phyloP scores from a whole-genome alignment of 192 early-diverging fungal species.

The Entomortierella beljakovae region DNA sequence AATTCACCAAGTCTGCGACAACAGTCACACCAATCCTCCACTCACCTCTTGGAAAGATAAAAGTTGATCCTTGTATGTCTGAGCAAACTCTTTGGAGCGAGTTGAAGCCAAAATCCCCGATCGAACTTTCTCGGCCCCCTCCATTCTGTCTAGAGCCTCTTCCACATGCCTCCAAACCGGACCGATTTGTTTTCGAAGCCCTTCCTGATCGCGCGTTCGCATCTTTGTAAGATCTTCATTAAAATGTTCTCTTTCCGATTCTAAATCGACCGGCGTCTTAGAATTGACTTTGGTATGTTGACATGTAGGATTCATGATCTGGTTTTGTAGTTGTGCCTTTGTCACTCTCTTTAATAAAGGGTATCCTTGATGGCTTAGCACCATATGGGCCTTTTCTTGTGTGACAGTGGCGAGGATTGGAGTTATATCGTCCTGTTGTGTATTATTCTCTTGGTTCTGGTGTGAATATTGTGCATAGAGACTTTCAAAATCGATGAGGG shows the following conservation, averaged over 20 bases:
- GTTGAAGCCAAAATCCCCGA: conserved; percentile 39
- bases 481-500: conserved; percentile 61
- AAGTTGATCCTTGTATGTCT: conserved; percentile 42
- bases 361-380: conserved; percentile 71
- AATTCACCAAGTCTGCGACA: neutral
- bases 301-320: conserved; percentile 75
- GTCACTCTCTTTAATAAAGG: conserved; percentile 77
- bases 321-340: conserved; percentile 72
- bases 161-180: conserved; percentile 73
- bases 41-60: conserved; percentile 51
- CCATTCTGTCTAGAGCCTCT: conserved; percentile 46
- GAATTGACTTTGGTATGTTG: conserved; percentile 74
- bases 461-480: conserved; percentile 49
- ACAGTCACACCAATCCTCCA: neutral
- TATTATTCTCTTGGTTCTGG: conserved; percentile 69
- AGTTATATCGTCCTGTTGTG: conserved; percentile 60
- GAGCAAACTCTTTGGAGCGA: conserved; percentile 50
- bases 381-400: conserved; percentile 72
- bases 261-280: conserved; percentile 76
- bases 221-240: conserved; percentile 71
- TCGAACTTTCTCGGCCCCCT: conserved; percentile 50
- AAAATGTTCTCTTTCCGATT: conserved; percentile 73
- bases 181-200: conserved; percentile 69
- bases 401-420: conserved; percentile 73
- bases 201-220: conserved; percentile 64